Evolutionary conservation across 2,329 filamentous ascomycete genomes (phyloP), one percentile per base, ranked within the genome.

Genomic region (Thielaviopsis punctulata): DNA sequence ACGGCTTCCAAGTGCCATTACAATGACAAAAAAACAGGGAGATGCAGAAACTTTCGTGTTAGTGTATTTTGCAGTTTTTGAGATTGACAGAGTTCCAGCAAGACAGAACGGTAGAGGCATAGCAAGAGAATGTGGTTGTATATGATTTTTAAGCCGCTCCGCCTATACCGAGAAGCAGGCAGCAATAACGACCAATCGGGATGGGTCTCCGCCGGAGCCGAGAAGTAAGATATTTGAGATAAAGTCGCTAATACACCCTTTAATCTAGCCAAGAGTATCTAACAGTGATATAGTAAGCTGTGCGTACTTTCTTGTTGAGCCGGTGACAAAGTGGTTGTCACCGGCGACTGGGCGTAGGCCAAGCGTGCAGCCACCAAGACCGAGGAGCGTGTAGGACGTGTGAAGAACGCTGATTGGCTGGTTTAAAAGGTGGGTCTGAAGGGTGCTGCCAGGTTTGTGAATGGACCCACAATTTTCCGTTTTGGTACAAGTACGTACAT

Each of bases 311-410:
- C 36, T 18, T 18, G 36, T 41, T 41, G n/a, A n/a, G n/a, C 36
- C 36, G 36, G n/a, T 41, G 36, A n/a, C n/a, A n/a, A n/a, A 41
- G 7, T 41, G 36, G 36, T 41, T 41, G 36, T 19, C 19, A n/a
- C 36, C 36, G 36, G 36, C 36, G 36, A 41, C 36, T 18, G 36
- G 46, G 45, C 46, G 46, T 49, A 23, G 41, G 33, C 41, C 41
- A 44, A 24, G 27, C 46, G 44, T 55, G 53, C 53, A 50, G 52
- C 50, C 18, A 45, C 25, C n/a, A 45, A 55, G 53, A 36, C 30
- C 53, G 53, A 52, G 50, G 53, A 52, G 53, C 43, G 41, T 52
- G 53, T 52, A 55, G 53, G 53, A 55, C 47, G 50, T 48, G 46
- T 30, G 45, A 39, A 50, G 21, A 27, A 50, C 23, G 49, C 46